A percentile compares a stretch with the other conserved stretches of the same genome.
phyloP scores from a whole-genome alignment of 805 yeast species.

The Ogataea parapolymorpha region DNA sequence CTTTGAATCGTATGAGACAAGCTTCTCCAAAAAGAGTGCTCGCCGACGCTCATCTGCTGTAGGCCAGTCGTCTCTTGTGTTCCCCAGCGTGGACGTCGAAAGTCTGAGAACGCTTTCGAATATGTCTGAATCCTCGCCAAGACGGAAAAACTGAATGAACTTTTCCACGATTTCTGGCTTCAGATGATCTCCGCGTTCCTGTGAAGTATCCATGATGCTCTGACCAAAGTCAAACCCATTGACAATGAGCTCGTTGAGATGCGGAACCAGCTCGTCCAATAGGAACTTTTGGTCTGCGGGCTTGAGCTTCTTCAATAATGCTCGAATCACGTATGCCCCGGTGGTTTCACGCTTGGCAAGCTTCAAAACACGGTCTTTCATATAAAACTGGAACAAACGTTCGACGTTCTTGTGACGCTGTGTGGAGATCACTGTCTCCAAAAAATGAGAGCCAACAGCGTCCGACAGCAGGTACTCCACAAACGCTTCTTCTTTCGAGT shows the following conservation, averaged over 20 bases:
- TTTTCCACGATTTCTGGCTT: constrained; percentile 56
- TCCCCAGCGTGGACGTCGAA: constrained; percentile 71
- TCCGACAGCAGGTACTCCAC: constrained; percentile 82
- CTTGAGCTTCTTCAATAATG: constrained; percentile 61
- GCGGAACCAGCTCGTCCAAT: constrained; percentile 63
- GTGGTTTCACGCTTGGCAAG: constrained; percentile 79
- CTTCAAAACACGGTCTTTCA: constrained; percentile 69
- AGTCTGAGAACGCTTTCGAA: constrained; percentile 67
- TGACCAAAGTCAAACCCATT: constrained; percentile 70
- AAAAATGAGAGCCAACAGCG: constrained; percentile 90
- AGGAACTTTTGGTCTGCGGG: constrained; percentile 60
- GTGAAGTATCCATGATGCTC: constrained; percentile 64
- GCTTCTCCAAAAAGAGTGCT: constrained; percentile 66
- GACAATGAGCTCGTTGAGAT: constrained; percentile 56
- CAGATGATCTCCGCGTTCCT: constrained; percentile 52
- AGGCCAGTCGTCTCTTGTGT: constrained; percentile 87
- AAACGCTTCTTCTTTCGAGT: constrained; percentile 68
- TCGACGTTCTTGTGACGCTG: constrained; percentile 68
- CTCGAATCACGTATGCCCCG: constrained; percentile 77
- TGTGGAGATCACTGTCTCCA: constrained; percentile 65
- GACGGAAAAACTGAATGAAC: constrained; percentile 41
- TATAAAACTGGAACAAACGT: constrained; percentile 65
- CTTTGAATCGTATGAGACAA: constrained; percentile 63
- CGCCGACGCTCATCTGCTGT: constrained; percentile 85
- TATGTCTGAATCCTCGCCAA: constrained; percentile 40